Base-by-base conservation (phyloP, 768 basidiomycete genomes). In the Naganishia kalamii region DNA sequence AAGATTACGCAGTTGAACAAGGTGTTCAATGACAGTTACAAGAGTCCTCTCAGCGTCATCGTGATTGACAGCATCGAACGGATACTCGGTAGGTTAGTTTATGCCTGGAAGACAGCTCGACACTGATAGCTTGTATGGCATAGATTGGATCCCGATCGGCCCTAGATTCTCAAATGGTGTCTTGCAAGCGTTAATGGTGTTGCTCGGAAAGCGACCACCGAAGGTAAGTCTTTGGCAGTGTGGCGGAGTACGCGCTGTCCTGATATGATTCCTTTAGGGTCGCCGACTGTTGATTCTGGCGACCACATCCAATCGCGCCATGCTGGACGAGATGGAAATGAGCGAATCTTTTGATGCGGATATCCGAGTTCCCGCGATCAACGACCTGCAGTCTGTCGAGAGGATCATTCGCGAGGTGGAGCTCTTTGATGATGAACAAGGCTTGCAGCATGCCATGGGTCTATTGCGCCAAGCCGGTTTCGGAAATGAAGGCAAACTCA, bases 141-240 rank as follows among this genome's bases (percentile, higher is more conserved):
- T 66, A 92, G 94, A 98, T 69, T 99, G 92, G 89, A 92, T 91
- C 6, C 91, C 93, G 3, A 87, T 99, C 79, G 94, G 94, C 2
- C 90, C 88, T n/a, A 83, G 92, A 51, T 99, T 97, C 80, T 97
- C 94, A 0, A 98, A 98, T 76, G 82, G 87, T 8, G 90, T 97
- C 4, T 81, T 99, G 25, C 96, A 98, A 77, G 83, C 93, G 0
- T 79, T 99, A 19, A 81, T 96, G 57, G 93, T 98, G 0, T 81
- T 99, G 27, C 85, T 97, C 67, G 85, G 85, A 48, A 87, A 90
- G 68, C 84, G 89, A 66, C 96, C 96, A 46, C 96, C 96, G 0
- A 96, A 96, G 84, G 92, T 90, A 69, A 44, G 80, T 69, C 37
- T 4, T 17, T 12, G 17, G 29, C 19, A 29, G 10, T 8, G 13